Evolutionary conservation across 1,284 basidiomycete genomes (phyloP), one percentile per base, ranked within the genome.

Genomic region (Lentinula novae-zelandiae): DNA sequence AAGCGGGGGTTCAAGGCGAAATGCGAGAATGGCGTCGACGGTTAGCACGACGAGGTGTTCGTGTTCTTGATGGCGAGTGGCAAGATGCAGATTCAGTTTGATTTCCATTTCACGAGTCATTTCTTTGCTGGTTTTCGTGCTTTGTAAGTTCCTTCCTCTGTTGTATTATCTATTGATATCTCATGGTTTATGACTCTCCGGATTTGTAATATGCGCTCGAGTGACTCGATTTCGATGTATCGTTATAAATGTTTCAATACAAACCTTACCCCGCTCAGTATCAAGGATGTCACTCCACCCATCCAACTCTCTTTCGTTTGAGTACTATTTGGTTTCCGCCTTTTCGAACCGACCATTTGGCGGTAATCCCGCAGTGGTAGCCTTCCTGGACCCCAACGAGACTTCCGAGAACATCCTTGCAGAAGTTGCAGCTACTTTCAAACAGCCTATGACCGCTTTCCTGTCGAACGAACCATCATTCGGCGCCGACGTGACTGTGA

Each of bases 1-100:
- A 82, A 63, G 82, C 89, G 3, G 90, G 90, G 3, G 81, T 90
- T 12, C 89, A 91, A 71, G 90, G 90, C 48, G 86, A 90, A 71
- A 87, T 92, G 84, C 75, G 78, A 63, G 80, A 84, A 57, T 92
- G 90, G 90, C 77, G 78, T 62, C 77, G 81, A 51, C 78, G 86
- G 56, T 75, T 92, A 40, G 74, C 73, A 12, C 76, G 83, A 62
- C 76, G 79, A 63, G 77, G 82, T 0, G 79, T 92, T 48, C 76
- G 79, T 31, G 72, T 92, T 39, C 71, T 92, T 55, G 89, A 92
- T 68, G 77, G 80, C 12, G 83, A 89, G 62, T 90, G 88, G 87
- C 83, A 78, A 64, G 80, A 80, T 62, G 71, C 72, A 55, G 73
- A 73, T 36, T 44, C 40, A 12, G 22, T 31, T 15, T 54, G 5